These are phyloP conservation scores for Pulveroboletus sp. DNA, from an alignment of 768 basidiomycete species.

Conservation along the genomic window DNA sequence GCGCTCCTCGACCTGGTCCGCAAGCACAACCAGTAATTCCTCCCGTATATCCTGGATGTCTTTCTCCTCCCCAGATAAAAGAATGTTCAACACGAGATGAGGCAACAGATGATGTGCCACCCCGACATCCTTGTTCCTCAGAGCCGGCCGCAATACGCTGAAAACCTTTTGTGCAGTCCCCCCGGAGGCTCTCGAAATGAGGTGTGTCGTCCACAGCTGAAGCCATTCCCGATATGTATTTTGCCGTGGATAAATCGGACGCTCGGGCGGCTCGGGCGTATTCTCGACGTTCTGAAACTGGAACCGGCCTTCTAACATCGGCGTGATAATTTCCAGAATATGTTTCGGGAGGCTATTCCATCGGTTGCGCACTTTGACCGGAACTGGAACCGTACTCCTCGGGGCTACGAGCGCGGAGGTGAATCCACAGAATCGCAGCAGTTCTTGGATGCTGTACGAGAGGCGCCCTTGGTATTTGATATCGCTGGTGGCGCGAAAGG, in stretches of 20 bases:
- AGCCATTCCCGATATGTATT: constrained; percentile 96
- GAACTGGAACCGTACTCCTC: constrained; percentile 45
- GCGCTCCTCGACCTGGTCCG: constrained; percentile 73
- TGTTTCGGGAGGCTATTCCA: constrained; percentile 82
- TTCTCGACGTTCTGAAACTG: constrained; percentile 53
- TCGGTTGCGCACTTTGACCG: constrained; percentile 63
- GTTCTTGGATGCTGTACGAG: constrained; percentile 88
- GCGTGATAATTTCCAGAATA: constrained; percentile 80
- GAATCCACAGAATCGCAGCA: constrained; percentile 85
- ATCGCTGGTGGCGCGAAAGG: constrained; percentile 92
- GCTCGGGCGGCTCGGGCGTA: constrained; percentile 37
- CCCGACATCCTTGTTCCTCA: constrained; percentile 86
- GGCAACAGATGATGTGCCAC: constrained; percentile 91
- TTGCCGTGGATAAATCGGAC: constrained; percentile 76
- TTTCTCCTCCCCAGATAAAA: constrained; percentile 67
- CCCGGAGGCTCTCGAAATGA: constrained; percentile 66
- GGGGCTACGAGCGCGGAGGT: constrained; percentile 65
- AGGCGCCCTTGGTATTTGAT: constrained; percentile 86
- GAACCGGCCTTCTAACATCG: constrained; percentile 71
- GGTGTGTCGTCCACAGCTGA: constrained; percentile 79
- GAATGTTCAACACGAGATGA: constrained; percentile 82
- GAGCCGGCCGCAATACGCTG: constrained; percentile 67
- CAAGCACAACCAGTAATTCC: constrained; percentile 78
- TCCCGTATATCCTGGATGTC: constrained; percentile 61
- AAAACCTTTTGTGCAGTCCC: constrained; percentile 66